Base-by-base conservation (phyloP, 164 flowering plant genomes). In the Piper betle region DNA sequence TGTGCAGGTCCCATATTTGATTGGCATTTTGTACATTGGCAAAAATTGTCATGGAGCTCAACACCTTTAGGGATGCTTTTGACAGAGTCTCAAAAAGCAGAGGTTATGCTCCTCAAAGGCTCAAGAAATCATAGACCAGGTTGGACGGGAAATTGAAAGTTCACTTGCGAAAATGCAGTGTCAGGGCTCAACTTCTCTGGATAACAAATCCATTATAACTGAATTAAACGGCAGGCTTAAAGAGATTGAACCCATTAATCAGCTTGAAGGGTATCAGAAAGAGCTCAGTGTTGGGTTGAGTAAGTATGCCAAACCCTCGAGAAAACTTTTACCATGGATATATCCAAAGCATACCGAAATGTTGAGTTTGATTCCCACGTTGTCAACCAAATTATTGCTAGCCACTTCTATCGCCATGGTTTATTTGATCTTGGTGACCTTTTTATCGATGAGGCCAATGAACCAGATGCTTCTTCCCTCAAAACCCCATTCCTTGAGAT, bases 11-110 rank as follows among this genome's bases (percentile, higher is more conserved):
- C 12, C 8, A 43, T 8, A 43, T 43, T 15, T 43, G 50, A 43
- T 2, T 43, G 5, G 50, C 12, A 43, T 43, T 15, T 8, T 43
- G 8, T 43, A 9, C 43, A 4, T 41, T 41, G 4, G 9, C 19
- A 55, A 10, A 25, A 6, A 37, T 6, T 20, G 7, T 46, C 37
- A 92, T 89, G 98, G 96, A 89, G 76, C 75, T 92, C 63, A 82
- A 67, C 62, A 72, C 78, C 65, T 78, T 86, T 59, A 89, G 73
- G 76, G 94, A 84, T 77, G 91, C 87, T 65, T 87, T 92, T 76
- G 94, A 86, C 53, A 82, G 84, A 37, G 90, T 87, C 60, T 56
- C 85, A 89, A 89, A 78, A 89, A 84, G 75, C 96, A 87, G 72
- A 87, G 82, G 69, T 57, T 87, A 4, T 82, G 81, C 37, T 66